Percentiles rank a stretch among this genome's conserved stretches.
These are phyloP conservation scores for Torulaspora microellipsoides DNA, from an alignment of 805 yeast species.

Conservation along the genomic window DNA sequence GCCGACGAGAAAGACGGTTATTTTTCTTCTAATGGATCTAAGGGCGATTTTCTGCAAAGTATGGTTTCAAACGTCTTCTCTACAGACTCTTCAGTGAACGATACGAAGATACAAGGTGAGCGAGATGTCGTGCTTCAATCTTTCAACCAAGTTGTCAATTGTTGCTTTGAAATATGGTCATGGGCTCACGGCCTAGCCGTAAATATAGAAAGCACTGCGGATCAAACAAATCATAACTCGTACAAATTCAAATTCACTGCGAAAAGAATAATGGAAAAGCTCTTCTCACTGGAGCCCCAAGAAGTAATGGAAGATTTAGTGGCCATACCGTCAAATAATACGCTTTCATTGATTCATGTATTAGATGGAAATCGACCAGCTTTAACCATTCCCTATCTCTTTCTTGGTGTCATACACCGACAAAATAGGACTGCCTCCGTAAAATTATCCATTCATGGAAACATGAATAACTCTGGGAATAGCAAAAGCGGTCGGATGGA, in stretches of 20 bases:
- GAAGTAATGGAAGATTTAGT: constrained; percentile 70
- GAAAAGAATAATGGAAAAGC: constrained; percentile 56
- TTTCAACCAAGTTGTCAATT: constrained; percentile 53
- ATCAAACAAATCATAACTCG: constrained; percentile 41
- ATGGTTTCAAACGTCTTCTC: constrained; percentile 35
- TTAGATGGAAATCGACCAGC: constrained; percentile 82
- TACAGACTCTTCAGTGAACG: constrained; percentile 34
- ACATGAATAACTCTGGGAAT: constrained; percentile 6
- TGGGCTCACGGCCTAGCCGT: constrained; percentile 35
- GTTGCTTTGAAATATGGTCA: constrained; percentile 67
- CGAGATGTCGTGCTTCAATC: constrained; percentile 56
- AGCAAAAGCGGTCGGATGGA: constrained; percentile 19
- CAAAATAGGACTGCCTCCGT: constrained; percentile 21
- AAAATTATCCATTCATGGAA: constrained; percentile 23
- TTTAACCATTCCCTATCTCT: constrained; percentile 61
- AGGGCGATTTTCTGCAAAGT: constrained; percentile 31
- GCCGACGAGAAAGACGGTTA: constrained; percentile 34
- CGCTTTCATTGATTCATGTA: constrained; percentile 47
- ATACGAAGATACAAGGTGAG: constrained; percentile 41
- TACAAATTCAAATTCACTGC: constrained; percentile 65
- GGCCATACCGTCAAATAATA: constrained; percentile 27
- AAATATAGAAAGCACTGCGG: constrained; percentile 9
- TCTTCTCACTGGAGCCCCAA: constrained; percentile 63
- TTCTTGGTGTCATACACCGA: constrained; percentile 37
- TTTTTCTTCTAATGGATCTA: constrained; percentile 15